Percentiles rank a stretch among this genome's conserved stretches.
These are phyloP conservation scores for Fusarium goolgardi DNA, from an alignment of 2,329 filamentous ascomycete species.

Conservation along the genomic window DNA sequence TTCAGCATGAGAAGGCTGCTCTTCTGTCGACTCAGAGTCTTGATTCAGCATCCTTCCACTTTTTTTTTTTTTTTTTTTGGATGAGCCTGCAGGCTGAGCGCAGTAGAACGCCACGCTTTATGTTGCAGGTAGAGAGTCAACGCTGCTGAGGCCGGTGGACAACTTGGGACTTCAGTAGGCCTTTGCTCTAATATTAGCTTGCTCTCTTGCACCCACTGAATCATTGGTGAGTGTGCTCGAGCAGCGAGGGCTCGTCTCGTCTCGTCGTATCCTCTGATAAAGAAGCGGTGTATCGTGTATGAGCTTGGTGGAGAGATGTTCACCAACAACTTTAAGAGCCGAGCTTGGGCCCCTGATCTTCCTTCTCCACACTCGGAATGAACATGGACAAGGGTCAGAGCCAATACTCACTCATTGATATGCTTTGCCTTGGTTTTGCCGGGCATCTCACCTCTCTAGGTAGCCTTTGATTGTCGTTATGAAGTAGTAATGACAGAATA, in stretches of 20 bases:
- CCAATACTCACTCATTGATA: neutral
- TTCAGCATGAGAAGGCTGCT: constrained; percentile 8
- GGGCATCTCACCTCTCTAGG: neutral
- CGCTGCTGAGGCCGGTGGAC: neutral
- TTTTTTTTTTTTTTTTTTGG: neutral
- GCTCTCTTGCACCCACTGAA: neutral
- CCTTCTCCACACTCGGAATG: constrained; percentile 25
- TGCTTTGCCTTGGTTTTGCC: constrained; percentile 1
- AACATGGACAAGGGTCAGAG: constrained; percentile 11
- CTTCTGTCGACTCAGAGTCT: constrained; percentile 16
- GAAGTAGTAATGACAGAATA: neutral
- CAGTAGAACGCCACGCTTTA: constrained; percentile 1
- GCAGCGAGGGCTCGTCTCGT: constrained; percentile 9
- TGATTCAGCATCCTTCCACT: constrained; percentile 33
- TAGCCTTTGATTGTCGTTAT: constrained; percentile 10
- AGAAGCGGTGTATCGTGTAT: constrained; percentile 37
- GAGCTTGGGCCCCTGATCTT: constrained; percentile 26
- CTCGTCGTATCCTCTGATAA: constrained; percentile 13
- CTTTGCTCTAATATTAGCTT: constrained; percentile 5
- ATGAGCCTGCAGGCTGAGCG: constrained; percentile 1
- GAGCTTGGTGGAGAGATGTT: constrained; percentile 18
- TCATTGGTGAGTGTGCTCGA: constrained; percentile 4
- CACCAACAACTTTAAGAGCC: constrained; percentile 10
- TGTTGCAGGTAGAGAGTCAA: constrained; percentile 5
- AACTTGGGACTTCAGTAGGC: neutral